Conservation (phyloP, 306 rosid species). For the Boehmeria nivea region DNA sequence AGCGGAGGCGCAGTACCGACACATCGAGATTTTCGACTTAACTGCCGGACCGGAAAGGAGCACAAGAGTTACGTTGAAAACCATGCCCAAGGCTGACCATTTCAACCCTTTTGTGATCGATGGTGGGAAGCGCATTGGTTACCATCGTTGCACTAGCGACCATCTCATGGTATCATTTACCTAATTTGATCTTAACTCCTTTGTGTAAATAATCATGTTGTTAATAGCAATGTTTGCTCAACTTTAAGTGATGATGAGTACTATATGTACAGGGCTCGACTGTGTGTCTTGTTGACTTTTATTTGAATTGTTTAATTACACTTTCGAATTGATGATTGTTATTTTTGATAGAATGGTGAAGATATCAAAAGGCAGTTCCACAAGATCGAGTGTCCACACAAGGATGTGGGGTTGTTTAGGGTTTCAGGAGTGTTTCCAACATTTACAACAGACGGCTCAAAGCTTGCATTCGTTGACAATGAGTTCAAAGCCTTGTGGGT, state of each 20-base stretch:
- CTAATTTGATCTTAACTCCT: too few relatives aligned
- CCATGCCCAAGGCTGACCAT: constrained; percentile 2
- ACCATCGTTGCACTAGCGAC: constrained; percentile 5
- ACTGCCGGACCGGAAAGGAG: background rate
- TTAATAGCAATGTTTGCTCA: too few relatives aligned
- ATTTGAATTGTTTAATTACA: too few relatives aligned
- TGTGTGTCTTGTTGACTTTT: too few relatives aligned
- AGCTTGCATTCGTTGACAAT: constrained; percentile 7
- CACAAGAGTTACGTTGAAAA: background rate
- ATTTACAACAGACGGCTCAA: constrained; percentile 1
- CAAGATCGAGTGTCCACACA: constrained; percentile 1
- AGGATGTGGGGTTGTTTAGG: constrained; percentile 4
- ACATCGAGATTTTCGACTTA: constrained; percentile 7
- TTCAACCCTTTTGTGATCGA: constrained; percentile 12
- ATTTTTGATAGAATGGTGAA: background rate
- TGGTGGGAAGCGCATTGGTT: constrained; percentile 3
- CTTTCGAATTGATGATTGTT: too few relatives aligned
- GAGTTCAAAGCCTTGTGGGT: constrained; percentile 12
- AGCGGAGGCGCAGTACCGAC: constrained; percentile 3
- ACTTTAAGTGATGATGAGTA: too few relatives aligned
- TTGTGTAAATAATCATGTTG: too few relatives aligned
- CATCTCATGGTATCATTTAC: background rate
- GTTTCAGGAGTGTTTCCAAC: constrained; percentile 10
- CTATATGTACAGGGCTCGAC: too few relatives aligned
- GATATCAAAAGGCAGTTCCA: constrained; percentile 4